Evolutionary conservation across 139 green algal species (phyloP).

Genomic region (Yamagishiella unicocca): DNA sequence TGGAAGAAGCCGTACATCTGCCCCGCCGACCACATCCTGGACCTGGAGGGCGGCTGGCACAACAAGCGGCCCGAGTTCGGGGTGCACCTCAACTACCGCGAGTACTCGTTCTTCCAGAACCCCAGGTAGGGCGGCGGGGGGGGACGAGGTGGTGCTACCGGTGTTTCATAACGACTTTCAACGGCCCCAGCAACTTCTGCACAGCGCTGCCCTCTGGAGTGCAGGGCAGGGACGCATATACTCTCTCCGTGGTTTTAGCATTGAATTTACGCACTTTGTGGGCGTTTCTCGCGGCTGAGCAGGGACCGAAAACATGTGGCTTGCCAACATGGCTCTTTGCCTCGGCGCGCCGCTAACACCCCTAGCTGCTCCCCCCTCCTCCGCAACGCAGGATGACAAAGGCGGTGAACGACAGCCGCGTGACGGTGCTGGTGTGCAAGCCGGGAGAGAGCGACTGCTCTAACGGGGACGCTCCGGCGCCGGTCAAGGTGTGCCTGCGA

Average conservation of each 20-base stretch:
- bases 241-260: too few relatives aligned
- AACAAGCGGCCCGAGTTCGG: constrained; percentile 28
- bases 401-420: constrained; percentile 44
- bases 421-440: constrained; percentile 54
- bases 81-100: constrained; percentile 66
- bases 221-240: too few relatives aligned
- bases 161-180: too few relatives aligned
- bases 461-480: constrained; percentile 2
- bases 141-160: background rate
- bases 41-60: constrained; percentile 73
- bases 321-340: too few relatives aligned
- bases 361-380: too few relatives aligned
- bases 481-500: constrained; percentile 11
- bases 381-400: constrained; percentile 44
- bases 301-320: too few relatives aligned
- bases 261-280: too few relatives aligned
- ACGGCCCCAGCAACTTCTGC: too few relatives aligned
- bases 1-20: constrained; percentile 80
- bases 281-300: too few relatives aligned
- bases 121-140: background rate
- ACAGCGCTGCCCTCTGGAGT: too few relatives aligned
- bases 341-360: too few relatives aligned
- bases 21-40: constrained; percentile 88
- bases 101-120: constrained; percentile 76
- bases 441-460: constrained; percentile 11